These are phyloP conservation scores for Botrytis tulipae DNA, from an alignment of 2,329 filamentous ascomycete genomes.

Conservation along the genomic window DNA sequence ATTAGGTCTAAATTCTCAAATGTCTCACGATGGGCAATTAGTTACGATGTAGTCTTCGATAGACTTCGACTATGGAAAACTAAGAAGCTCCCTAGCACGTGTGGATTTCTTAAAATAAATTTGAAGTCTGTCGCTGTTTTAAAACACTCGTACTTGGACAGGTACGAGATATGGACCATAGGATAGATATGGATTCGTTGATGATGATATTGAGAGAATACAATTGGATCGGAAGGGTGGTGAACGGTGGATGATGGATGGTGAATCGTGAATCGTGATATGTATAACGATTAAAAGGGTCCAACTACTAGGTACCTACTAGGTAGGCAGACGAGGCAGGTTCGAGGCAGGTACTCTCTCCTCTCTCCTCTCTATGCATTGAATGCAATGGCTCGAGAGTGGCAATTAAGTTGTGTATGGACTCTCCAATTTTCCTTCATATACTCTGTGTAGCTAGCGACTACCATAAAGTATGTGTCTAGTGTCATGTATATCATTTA, in stretches of 20 bases:
- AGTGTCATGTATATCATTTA: not conserved
- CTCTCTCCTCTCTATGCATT: not conserved
- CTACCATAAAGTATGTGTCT: not conserved
- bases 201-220: not conserved
- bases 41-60: not conserved
- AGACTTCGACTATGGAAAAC: not conserved
- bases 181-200: not conserved
- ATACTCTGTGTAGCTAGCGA: too few species aligned
- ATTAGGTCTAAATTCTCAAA: not conserved
- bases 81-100: not conserved
- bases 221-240: not conserved
- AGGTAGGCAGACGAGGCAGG: not conserved
- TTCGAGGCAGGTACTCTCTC: not conserved
- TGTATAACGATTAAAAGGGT: not conserved
- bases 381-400: not conserved
- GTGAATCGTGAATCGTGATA: not conserved
- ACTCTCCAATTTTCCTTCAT: not conserved
- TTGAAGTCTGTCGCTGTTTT: not conserved
- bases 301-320: too few species aligned
- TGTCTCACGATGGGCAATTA: not conserved
- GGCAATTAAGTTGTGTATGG: not conserved
- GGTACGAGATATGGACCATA: not conserved
- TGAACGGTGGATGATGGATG: not conserved
- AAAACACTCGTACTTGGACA: not conserved
- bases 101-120: slow-evolving; percentile 9